phyloP scores from a whole-genome alignment of 306 rosid genomes.

The Clitoria ternatea region DNA sequence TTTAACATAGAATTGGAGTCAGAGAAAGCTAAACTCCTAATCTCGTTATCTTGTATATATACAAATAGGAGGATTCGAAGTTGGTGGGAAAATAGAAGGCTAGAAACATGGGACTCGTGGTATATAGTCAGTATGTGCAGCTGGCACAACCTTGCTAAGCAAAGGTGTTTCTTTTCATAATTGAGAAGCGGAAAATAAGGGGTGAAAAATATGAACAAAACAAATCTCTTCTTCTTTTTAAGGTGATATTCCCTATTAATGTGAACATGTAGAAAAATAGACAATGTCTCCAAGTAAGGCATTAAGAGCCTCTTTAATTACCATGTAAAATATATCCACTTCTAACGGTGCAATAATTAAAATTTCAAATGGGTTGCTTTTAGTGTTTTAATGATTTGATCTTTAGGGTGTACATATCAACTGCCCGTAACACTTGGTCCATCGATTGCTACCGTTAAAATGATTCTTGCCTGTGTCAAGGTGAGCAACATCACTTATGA shows the following conservation, averaged over 20 bases:
- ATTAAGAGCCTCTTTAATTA: neutral
- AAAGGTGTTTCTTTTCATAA: neutral
- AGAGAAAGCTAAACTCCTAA: no score
- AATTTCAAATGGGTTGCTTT: slow-evolving; percentile 24
- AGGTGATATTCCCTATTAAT: neutral
- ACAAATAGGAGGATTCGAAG: neutral
- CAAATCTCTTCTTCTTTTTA: neutral
- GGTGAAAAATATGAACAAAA: neutral
- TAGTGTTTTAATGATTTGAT: slow-evolving; percentile 1
- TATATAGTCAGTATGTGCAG: slow-evolving; percentile 1
- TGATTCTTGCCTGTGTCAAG: slow-evolving; percentile 16
- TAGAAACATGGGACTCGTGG: neutral
- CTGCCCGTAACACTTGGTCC: neutral
- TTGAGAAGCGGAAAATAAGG: neutral
- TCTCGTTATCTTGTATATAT: no score
- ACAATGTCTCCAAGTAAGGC: slow-evolving; percentile 4
- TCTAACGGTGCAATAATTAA: slow-evolving; percentile 21
- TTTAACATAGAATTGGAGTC: no score
- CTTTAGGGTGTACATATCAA: neutral
- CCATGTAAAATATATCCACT: slow-evolving; percentile 2
- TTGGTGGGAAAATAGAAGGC: neutral
- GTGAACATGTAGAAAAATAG: neutral
- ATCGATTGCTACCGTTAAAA: slow-evolving; percentile 14
- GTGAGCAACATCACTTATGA: slow-evolving; percentile 16
- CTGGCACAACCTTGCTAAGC: neutral